Evolutionary conservation across 2,329 filamentous ascomycete species (phyloP), one percentile per base, ranked within the genome.

Genomic region (Metarhizium guizhouense): DNA sequence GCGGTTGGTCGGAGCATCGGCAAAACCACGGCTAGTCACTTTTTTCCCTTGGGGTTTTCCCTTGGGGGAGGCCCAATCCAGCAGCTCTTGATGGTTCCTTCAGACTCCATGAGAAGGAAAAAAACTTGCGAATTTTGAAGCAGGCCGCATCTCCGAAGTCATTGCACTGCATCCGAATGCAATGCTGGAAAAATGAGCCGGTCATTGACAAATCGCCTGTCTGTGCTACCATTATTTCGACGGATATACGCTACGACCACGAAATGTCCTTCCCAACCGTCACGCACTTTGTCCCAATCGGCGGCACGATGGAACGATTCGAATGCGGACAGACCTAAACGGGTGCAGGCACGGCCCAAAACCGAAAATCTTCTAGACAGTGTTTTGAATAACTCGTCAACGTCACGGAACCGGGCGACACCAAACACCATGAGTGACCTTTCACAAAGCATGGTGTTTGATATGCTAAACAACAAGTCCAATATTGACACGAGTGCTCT

Each of bases 171-270:
- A 29, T 6, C 25, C 20, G 45, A 16, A 48, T 29, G 25, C 45
- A 47, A 71, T 70, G 65, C 60, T 54, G 60, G 63, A 62, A 68
- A 63, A 53, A 80, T 80, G 77, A 77, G 71, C 58, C 73, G 70
- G 53, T 64, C 72, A 63, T 67, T 74, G 52, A 65, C 68, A 61
- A 71, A 68, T 63, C 72, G 76, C 69, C 67, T 74, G 43, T 62
- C 74, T 68, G 74, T 72, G 63, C 72, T 70, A 58, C 65, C 71
- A 51, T 61, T 73, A 57, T 66, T 70, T 47, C 68, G 59, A 57
- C 53, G 30, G 25, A 43, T 62, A 54, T 67, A 57, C 57, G 61
- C 54, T 55, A 55, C 60, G 51, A 60, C 57, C 52, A 54, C 55
- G 38, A 60, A 61, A 59, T 61, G 55, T 53, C 54, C 60, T 34